A percentile compares a stretch with the other conserved stretches of the same genome.
phyloP scores from a whole-genome alignment of 1,284 basidiomycete genomes.

The Cutaneotrichosporon cutaneum region DNA sequence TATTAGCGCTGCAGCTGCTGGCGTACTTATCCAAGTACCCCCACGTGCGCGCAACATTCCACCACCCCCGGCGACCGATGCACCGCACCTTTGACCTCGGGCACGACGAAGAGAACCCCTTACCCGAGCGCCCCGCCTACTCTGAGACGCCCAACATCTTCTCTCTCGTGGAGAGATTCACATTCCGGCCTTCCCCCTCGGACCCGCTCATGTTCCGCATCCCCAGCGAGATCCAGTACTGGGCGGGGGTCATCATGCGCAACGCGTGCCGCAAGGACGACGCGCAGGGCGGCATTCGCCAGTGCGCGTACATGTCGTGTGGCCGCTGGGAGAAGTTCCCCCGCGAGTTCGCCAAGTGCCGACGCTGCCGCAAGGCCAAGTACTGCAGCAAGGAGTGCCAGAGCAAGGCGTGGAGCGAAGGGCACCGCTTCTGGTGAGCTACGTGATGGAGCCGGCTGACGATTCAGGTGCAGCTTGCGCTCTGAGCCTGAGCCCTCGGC shows the following conservation, averaged over 20 bases:
- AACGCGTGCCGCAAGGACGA: constrained; percentile 99
- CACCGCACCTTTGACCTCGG: constrained; percentile 51
- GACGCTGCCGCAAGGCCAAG: constrained; percentile 94
- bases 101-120: constrained; percentile 35
- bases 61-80: constrained; percentile 66
- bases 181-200: constrained; percentile 80
- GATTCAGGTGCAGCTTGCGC: constrained; percentile 34
- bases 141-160: constrained; percentile 76
- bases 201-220: constrained; percentile 72
- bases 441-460: background rate
- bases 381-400: constrained; percentile 99
- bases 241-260: constrained; percentile 99
- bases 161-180: constrained; percentile 92
- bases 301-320: constrained; percentile 98
- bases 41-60: constrained; percentile 95
- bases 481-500: constrained; percentile 33
- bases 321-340: constrained; percentile 92
- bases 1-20: constrained; percentile 84
- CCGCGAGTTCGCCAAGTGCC: constrained; percentile 94
- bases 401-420: constrained; percentile 94
- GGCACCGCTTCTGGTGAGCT: constrained; percentile 69
- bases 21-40: constrained; percentile 98
- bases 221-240: constrained; percentile 93
- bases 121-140: constrained; percentile 47
- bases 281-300: constrained; percentile 82